Conservation (phyloP, 1,139 yeast species). For the Hansenula sp. region DNA sequence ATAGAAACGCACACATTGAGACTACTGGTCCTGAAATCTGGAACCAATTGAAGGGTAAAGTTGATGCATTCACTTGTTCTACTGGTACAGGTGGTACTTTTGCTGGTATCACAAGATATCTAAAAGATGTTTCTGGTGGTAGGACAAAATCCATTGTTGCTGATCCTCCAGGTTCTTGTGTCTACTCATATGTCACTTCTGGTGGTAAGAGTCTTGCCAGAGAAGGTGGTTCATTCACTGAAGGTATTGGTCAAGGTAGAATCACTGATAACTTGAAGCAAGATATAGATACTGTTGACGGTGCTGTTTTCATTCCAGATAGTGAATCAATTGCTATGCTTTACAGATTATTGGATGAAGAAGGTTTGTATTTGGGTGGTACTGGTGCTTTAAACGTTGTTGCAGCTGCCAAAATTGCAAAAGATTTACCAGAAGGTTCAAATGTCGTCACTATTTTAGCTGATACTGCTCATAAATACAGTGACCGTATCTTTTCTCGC, state of each 20-base stretch:
- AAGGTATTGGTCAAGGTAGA: constrained; percentile 94
- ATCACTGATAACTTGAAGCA: constrained; percentile 77
- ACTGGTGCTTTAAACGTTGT: constrained; percentile 81
- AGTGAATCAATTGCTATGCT: constrained; percentile 68
- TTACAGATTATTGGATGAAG: constrained; percentile 77
- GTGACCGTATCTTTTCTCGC: constrained; percentile 72
- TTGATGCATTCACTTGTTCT: constrained; percentile 83
- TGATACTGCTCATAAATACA: constrained; percentile 86
- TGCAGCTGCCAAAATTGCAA: constrained; percentile 73
- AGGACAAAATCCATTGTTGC: constrained; percentile 64
- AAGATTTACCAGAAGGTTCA: constrained; percentile 70
- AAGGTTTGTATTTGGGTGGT: constrained; percentile 88
- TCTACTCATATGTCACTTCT: constrained; percentile 70
- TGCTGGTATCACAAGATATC: constrained; percentile 75
- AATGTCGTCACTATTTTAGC: constrained; percentile 84
- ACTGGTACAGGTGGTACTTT: constrained; percentile 93
- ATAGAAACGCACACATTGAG: constrained; percentile 84
- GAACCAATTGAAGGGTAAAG: constrained; percentile 78
- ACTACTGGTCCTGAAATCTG: constrained; percentile 94
- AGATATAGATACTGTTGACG: constrained; percentile 67
- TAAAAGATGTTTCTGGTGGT: constrained; percentile 60
- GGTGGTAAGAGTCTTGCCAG: constrained; percentile 59
- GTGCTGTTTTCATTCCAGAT: constrained; percentile 67
- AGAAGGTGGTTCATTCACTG: constrained; percentile 84
- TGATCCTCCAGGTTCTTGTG: constrained; percentile 90